Conservation (phyloP, 1,284 basidiomycete genomes). For the Marasmius sp. region DNA sequence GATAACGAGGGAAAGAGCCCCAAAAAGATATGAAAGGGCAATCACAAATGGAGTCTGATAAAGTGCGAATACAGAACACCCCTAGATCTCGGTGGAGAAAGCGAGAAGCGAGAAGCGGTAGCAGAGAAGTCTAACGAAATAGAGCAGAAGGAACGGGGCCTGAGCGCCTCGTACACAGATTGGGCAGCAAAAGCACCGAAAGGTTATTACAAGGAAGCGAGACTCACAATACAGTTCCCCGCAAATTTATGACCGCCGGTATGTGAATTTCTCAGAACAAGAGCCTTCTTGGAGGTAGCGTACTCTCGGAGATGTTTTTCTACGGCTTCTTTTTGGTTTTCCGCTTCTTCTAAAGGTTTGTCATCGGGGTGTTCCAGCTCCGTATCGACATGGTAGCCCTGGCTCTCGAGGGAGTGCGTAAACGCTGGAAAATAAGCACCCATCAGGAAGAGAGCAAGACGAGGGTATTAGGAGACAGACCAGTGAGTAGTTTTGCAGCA, state of each 20-base stretch:
- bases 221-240: slow-evolving; percentile 85
- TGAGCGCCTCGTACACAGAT: no score
- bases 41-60: no score
- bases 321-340: slow-evolving; percentile 35
- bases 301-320: slow-evolving; percentile 18
- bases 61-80: no score
- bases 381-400: slow-evolving; percentile 76
- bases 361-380: slow-evolving; percentile 74
- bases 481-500: slow-evolving; percentile 78
- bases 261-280: slow-evolving; percentile 86
- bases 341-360: slow-evolving; percentile 42
- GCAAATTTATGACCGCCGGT: slow-evolving; percentile 90
- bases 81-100: no score
- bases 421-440: slow-evolving; percentile 46
- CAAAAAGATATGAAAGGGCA: no score
- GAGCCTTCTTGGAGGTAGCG: slow-evolving; percentile 39
- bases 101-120: no score
- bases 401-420: slow-evolving; percentile 54
- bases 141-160: no score
- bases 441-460: slow-evolving; percentile 3
- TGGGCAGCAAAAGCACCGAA: no score
- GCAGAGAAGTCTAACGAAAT: no score
- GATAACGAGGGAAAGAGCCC: background rate
- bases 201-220: background rate
- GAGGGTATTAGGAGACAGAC: slow-evolving; percentile 34